phyloP scores from a whole-genome alignment of 805 yeast species.

The Zygosaccharomyces rouxii region DNA sequence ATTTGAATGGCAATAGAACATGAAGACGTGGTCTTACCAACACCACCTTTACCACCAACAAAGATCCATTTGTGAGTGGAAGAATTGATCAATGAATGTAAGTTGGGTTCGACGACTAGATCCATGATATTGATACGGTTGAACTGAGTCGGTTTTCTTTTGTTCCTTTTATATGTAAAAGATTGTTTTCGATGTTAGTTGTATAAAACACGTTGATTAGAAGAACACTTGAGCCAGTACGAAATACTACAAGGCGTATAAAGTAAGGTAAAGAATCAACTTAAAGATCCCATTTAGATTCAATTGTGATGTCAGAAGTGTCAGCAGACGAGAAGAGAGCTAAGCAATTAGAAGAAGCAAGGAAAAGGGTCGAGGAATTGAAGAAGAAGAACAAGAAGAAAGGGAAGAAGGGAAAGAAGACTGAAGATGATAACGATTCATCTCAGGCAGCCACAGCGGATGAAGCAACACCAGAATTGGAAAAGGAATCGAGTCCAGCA shows the following conservation, averaged over 20 bases:
- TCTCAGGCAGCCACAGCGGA: conserved; percentile 4
- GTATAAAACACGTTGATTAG: neutral
- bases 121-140: conserved; percentile 37
- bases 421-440: conserved; percentile 16
- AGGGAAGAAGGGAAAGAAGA: conserved; percentile 35
- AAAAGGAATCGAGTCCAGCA: conserved; percentile 21
- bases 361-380: conserved; percentile 66
- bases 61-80: conserved; percentile 87
- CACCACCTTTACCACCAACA: conserved; percentile 99
- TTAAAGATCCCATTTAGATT: neutral
- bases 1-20: conserved; percentile 92
- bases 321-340: conserved; percentile 42
- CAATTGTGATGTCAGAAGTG: conserved; percentile 27
- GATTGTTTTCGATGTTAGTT: neutral
- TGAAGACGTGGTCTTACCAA: conserved; percentile 96
- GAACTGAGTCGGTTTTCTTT: neutral
- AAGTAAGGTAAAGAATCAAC: neutral
- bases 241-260: neutral
- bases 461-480: conserved; percentile 39
- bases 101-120: conserved; percentile 64
- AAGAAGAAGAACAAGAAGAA: conserved; percentile 53
- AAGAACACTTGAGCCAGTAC: neutral
- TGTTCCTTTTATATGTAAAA: neutral
- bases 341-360: conserved; percentile 68
- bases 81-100: conserved; percentile 63